A percentile compares a stretch with the other conserved stretches of the same genome.
phyloP scores from a whole-genome alignment of 139 green algal species.

The Axilococcus clingmanii region DNA sequence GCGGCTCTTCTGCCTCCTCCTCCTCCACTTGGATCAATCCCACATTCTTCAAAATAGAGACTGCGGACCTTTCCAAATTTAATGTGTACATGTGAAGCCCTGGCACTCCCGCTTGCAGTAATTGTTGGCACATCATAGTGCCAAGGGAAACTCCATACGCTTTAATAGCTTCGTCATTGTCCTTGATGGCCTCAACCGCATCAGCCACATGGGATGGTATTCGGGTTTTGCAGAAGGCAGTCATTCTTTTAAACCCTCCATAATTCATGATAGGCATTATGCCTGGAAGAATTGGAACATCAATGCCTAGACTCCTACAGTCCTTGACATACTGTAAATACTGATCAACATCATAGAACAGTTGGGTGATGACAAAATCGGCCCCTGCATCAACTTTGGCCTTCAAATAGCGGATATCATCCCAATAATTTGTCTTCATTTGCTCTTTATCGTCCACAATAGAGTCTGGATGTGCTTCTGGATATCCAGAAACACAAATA shows the following conservation, averaged over 20 bases:
- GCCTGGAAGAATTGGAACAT: slow-evolving; percentile 82
- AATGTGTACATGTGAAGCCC: slow-evolving; percentile 96
- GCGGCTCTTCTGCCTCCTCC: no score
- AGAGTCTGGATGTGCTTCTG: slow-evolving; percentile 88
- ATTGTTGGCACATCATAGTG: slow-evolving; percentile 76
- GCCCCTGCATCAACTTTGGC: slow-evolving; percentile 90
- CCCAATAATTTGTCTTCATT: slow-evolving; percentile 78
- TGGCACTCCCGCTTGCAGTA: slow-evolving; percentile 61
- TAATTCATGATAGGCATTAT: slow-evolving; percentile 98
- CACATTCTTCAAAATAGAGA: slow-evolving; percentile 74
- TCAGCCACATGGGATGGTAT: slow-evolving; percentile 69
- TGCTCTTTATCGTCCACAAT: slow-evolving; percentile 70
- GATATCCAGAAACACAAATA: slow-evolving; percentile 90
- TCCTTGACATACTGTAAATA: slow-evolving; percentile 79
- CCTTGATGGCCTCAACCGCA: slow-evolving; percentile 84
- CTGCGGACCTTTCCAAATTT: slow-evolving; percentile 70
- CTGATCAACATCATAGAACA: slow-evolving; percentile 89
- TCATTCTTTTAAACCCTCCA: slow-evolving; percentile 97
- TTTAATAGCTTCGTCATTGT: slow-evolving; percentile 84
- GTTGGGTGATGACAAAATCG: slow-evolving; percentile 91
- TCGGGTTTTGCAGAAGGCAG: slow-evolving; percentile 90
- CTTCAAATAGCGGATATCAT: slow-evolving; percentile 89
- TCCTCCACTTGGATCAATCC: slow-evolving; percentile 47
- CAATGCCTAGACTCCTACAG: slow-evolving; percentile 73
- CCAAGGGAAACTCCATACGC: slow-evolving; percentile 81